Conservation (phyloP, 176 grass and related monocot species). For the Saccharum officinarum region DNA sequence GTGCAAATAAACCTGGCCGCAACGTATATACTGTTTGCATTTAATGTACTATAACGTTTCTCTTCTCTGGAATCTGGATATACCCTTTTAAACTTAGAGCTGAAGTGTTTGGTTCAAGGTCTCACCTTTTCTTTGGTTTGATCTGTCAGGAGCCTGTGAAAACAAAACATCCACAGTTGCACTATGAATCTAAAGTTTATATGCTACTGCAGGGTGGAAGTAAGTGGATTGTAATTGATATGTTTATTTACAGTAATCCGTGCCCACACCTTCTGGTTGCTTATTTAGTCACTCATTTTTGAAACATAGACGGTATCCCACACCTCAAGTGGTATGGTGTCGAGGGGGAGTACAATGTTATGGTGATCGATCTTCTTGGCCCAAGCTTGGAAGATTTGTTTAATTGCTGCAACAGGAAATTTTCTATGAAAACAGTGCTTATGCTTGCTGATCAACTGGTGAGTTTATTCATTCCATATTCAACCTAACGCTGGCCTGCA, state of each 20-base stretch:
- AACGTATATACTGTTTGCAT: background rate
- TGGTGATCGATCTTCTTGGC: slow-evolving; percentile 95
- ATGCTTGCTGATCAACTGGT: slow-evolving; percentile 97
- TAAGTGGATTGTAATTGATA: slow-evolving; percentile 38
- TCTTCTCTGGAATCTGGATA: background rate
- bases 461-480: slow-evolving; percentile 25
- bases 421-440: slow-evolving; percentile 89
- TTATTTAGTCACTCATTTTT: slow-evolving; percentile 15
- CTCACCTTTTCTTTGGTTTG: slow-evolving; percentile 10
- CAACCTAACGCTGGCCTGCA: background rate
- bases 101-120: background rate
- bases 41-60: background rate
- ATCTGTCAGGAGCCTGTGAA: slow-evolving; percentile 74
- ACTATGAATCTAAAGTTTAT: slow-evolving; percentile 95
- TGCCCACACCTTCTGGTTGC: background rate
- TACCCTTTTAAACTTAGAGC: background rate
- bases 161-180: slow-evolving; percentile 86
- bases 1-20: background rate
- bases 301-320: slow-evolving; percentile 69
- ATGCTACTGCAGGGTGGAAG: slow-evolving; percentile 92
- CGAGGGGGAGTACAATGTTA: slow-evolving; percentile 81
- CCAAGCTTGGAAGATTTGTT: slow-evolving; percentile 95
- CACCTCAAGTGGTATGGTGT: slow-evolving; percentile 92
- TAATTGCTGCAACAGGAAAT: slow-evolving; percentile 81
- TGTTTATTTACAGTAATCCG: slow-evolving; percentile 14